phyloP scores from a whole-genome alignment of 2,329 filamentous ascomycete species.

The Mariannaea sp. region DNA sequence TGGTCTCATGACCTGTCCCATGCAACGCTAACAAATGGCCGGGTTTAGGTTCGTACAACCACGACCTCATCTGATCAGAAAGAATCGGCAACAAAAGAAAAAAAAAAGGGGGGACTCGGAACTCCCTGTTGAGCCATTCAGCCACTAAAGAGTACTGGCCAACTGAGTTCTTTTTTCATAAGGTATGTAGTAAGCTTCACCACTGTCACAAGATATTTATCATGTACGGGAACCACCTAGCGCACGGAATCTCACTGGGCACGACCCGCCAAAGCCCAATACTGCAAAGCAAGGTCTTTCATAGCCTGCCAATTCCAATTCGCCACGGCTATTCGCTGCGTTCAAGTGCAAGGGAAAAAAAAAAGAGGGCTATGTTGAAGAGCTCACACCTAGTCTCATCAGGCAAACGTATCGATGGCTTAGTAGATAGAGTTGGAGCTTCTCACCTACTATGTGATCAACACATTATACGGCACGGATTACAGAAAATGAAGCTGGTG shows the following conservation, averaged over 20 bases:
- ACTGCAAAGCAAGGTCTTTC: too few relatives aligned
- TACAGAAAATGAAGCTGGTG: too few relatives aligned
- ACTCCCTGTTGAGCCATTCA: constrained; percentile 23
- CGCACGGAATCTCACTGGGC: constrained; percentile 15
- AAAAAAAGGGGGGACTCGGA: constrained; percentile 31
- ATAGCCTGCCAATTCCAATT: constrained; percentile 20
- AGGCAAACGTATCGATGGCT: too few relatives aligned
- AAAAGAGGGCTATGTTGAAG: too few relatives aligned
- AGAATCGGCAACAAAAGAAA: neutral
- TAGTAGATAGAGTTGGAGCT: constrained; percentile 17
- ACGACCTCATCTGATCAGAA: constrained; percentile 35
- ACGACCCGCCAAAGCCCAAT: constrained; percentile 12
- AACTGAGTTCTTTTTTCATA: constrained; percentile 3
- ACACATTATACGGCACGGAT: constrained; percentile 11
- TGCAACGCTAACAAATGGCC: constrained; percentile 39
- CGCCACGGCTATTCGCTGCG: constrained; percentile 13
- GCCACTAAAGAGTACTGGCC: constrained; percentile 21
- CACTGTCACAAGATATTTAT: too few relatives aligned
- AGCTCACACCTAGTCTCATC: too few relatives aligned
- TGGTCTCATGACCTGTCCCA: constrained; percentile 39
- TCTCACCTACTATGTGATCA: constrained; percentile 13
- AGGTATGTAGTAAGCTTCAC: constrained; percentile 9
- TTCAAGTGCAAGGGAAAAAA: constrained; percentile 1
- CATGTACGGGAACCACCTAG: constrained; percentile 20
- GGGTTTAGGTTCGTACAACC: constrained; percentile 38